A percentile compares a stretch with the other conserved stretches of the same genome.
These are phyloP conservation scores for Fusarium citri DNA, from an alignment of 2,329 filamentous ascomycete genomes.

Conservation along the genomic window DNA sequence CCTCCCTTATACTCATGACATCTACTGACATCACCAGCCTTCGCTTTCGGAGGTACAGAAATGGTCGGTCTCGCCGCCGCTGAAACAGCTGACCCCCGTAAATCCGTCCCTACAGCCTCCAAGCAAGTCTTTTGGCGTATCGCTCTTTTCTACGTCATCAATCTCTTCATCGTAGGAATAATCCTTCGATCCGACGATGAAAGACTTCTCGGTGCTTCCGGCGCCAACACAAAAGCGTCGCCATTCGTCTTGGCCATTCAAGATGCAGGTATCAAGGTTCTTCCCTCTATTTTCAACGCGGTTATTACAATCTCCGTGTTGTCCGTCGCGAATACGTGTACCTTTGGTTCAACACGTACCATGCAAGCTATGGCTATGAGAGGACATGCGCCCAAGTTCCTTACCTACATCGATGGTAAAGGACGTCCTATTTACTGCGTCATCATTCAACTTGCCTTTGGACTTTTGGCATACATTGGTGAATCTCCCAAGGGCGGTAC, in stretches of 20 bases:
- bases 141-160: conserved; percentile 87
- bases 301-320: conserved; percentile 94
- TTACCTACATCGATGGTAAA: conserved; percentile 83
- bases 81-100: conserved; percentile 79
- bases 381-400: conserved; percentile 79
- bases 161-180: conserved; percentile 82
- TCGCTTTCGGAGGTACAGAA: conserved; percentile 81
- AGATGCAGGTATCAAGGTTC: conserved; percentile 81
- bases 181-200: conserved; percentile 79
- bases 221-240: conserved; percentile 77
- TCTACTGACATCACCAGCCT: conserved; percentile 48
- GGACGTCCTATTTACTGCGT: conserved; percentile 85
- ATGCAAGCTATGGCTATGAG: conserved; percentile 90
- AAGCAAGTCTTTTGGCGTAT: conserved; percentile 98
- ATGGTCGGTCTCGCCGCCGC: conserved; percentile 81
- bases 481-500: conserved; percentile 67
- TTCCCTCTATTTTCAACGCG: conserved; percentile 92
- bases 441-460: conserved; percentile 71
- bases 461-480: conserved; percentile 82
- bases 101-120: conserved; percentile 84
- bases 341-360: conserved; percentile 92
- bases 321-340: conserved; percentile 89
- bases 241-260: conserved; percentile 94
- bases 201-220: conserved; percentile 68
- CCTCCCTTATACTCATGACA: accelerated